Evolutionary conservation across 441 rosid genomes (phyloP).

Genomic region (Breynia disticha): DNA sequence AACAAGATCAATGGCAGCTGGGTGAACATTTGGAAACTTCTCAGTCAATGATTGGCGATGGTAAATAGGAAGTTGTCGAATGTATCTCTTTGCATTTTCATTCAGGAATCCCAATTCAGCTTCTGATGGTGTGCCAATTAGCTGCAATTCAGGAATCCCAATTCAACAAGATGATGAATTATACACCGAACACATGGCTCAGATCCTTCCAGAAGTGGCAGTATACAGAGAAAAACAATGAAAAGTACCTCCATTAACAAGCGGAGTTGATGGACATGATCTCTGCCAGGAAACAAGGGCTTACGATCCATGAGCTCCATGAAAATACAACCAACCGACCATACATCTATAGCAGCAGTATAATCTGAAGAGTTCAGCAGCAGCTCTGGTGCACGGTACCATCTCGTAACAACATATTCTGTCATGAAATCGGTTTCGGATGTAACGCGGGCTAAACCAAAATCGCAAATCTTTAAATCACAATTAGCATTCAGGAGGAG

Average conservation of each 20-base stretch:
- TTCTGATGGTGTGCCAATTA: conserved; percentile 78
- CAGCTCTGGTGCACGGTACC: conserved; percentile 92
- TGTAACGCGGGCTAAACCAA: conserved; percentile 73
- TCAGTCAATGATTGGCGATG: conserved; percentile 66
- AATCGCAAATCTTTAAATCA: conserved; percentile 72
- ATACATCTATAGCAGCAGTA: conserved; percentile 74
- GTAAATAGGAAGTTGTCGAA: conserved; percentile 41
- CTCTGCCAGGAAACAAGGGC: conserved; percentile 79
- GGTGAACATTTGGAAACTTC: conserved; percentile 56
- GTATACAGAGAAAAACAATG: background rate
- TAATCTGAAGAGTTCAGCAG: conserved; percentile 62
- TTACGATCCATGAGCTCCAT: conserved; percentile 65
- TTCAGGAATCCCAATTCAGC: conserved; percentile 59
- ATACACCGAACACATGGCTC: background rate
- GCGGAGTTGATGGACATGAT: conserved; percentile 71
- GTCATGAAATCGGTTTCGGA: conserved; percentile 76
- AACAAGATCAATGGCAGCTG: conserved; percentile 60
- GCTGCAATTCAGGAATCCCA: conserved; percentile 54
- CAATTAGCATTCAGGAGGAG: conserved; percentile 58
- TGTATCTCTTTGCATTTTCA: conserved; percentile 70
- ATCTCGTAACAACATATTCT: conserved; percentile 75
- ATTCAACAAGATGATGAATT: conserved; percentile 27
- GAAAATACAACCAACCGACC: conserved; percentile 91
- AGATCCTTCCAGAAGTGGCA: background rate
- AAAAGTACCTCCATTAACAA: conserved; percentile 58